Evolutionary conservation across 768 basidiomycete genomes (phyloP).

Genomic region (Russula sp.): DNA sequence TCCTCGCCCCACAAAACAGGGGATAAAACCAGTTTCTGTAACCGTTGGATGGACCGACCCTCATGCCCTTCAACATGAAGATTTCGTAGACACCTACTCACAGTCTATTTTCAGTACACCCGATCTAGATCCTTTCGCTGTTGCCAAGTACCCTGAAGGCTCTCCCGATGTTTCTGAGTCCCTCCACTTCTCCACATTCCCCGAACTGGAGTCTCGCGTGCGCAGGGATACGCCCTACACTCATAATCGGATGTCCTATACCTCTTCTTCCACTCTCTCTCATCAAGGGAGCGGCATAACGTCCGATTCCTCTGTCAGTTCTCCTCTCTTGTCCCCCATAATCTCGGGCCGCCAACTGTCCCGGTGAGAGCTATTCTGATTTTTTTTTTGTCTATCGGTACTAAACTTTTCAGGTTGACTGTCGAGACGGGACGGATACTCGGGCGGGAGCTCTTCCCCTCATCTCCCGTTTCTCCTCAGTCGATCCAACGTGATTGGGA

Average conservation of each 20-base stretch:
- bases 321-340: conserved; percentile 16
- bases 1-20: conserved; percentile 31
- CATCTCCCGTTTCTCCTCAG: conserved; percentile 13
- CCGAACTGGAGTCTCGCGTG: conserved; percentile 41
- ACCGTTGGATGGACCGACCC: conserved; percentile 52
- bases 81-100: conserved; percentile 27
- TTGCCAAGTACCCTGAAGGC: conserved; percentile 40
- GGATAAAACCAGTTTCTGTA: conserved; percentile 53
- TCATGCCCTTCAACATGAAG: conserved; percentile 48
- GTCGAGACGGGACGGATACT: conserved; percentile 21
- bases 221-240: conserved; percentile 36
- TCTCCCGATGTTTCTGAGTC: conserved; percentile 37
- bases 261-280: conserved; percentile 54
- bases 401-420: conserved; percentile 13
- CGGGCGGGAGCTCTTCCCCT: conserved; percentile 4
- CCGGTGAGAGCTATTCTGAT: conserved; percentile 8
- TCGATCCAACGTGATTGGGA: neutral
- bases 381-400: neutral
- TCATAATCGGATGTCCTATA: conserved; percentile 46
- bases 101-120: conserved; percentile 54
- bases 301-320: conserved; percentile 17
- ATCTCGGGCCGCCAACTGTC: conserved; percentile 12
- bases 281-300: conserved; percentile 28
- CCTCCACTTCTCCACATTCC: conserved; percentile 46
- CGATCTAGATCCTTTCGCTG: conserved; percentile 60